Conservation (phyloP, 768 basidiomycete species). For the Psilocybe cyanescens region DNA sequence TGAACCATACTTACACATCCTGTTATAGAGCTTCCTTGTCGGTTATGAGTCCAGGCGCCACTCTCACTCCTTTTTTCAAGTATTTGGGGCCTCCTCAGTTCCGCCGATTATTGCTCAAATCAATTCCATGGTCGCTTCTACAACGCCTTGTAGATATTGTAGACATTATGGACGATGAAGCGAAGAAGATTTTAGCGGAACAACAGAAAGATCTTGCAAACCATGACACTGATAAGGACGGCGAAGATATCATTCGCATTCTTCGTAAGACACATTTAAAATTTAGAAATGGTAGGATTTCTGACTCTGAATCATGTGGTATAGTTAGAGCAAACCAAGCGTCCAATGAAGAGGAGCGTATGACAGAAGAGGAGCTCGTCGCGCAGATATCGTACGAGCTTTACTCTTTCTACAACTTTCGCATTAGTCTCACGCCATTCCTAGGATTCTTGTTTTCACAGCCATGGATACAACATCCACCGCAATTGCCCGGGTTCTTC, state of each 20-base stretch:
- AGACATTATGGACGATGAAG: conserved; percentile 7
- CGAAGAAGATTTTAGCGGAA: not conserved
- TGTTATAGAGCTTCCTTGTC: not conserved
- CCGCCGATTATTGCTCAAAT: conserved; percentile 3
- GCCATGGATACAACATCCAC: conserved; percentile 29
- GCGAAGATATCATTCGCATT: not conserved
- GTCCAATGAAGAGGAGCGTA: conserved; percentile 1
- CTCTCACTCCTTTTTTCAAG: conserved; percentile 3
- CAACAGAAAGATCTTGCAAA: conserved; percentile 3
- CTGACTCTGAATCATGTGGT: not conserved
- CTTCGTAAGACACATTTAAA: not conserved
- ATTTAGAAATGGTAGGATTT: not conserved
- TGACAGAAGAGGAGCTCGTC: conserved; percentile 3
- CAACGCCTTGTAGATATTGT: conserved; percentile 8
- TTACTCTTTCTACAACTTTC: too few species aligned
- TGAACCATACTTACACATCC: not conserved
- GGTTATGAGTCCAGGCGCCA: conserved; percentile 5
- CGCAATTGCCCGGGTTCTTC: conserved; percentile 27
- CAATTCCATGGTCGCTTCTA: conserved; percentile 2
- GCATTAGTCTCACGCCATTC: not conserved
- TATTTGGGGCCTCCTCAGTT: conserved; percentile 3
- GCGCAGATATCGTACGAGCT: conserved; percentile 7
- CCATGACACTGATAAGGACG: not conserved
- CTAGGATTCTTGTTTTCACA: conserved; percentile 8
- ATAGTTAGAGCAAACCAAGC: conserved; percentile 5